phyloP scores from a whole-genome alignment of 371 early-diverging fungal genomes.

The Saksenaea oblongispora region DNA sequence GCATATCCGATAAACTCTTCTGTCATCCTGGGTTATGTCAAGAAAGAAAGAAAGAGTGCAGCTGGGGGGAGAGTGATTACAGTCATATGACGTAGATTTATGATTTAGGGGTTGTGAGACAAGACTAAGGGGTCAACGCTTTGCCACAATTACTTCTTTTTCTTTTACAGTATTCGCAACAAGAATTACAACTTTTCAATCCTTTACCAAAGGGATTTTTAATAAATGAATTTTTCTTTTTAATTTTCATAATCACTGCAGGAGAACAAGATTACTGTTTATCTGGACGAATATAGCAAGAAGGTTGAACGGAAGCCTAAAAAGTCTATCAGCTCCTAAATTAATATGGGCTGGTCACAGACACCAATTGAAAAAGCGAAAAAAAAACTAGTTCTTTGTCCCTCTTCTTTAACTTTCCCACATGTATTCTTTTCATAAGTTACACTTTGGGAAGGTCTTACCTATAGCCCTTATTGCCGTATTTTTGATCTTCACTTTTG shows the following conservation, averaged over 20 bases:
- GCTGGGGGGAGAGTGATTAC: neutral
- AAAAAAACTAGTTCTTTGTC: neutral
- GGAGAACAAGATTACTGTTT: neutral
- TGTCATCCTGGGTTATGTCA: neutral
- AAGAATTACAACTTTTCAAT: neutral
- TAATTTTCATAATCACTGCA: too few relatives aligned
- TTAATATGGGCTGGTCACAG: neutral
- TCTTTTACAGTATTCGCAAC: too few relatives aligned
- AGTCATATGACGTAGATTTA: neutral
- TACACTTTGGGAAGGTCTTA: neutral
- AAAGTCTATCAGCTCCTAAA: neutral
- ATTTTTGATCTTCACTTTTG: neutral
- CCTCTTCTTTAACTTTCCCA: neutral
- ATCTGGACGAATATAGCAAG: neutral
- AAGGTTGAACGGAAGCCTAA: too few relatives aligned
- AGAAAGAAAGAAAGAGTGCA: neutral
- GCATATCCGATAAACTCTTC: conserved; percentile 41
- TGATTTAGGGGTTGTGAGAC: neutral
- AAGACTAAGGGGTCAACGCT: neutral
- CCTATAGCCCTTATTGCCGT: neutral
- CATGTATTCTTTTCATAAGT: neutral
- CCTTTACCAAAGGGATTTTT: neutral
- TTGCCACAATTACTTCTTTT: neutral
- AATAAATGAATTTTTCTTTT: too few relatives aligned
- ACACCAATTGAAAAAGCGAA: neutral